Evolutionary conservation across 2,329 filamentous ascomycete genomes (phyloP).

Genomic region (Hypoxylon sp.): DNA sequence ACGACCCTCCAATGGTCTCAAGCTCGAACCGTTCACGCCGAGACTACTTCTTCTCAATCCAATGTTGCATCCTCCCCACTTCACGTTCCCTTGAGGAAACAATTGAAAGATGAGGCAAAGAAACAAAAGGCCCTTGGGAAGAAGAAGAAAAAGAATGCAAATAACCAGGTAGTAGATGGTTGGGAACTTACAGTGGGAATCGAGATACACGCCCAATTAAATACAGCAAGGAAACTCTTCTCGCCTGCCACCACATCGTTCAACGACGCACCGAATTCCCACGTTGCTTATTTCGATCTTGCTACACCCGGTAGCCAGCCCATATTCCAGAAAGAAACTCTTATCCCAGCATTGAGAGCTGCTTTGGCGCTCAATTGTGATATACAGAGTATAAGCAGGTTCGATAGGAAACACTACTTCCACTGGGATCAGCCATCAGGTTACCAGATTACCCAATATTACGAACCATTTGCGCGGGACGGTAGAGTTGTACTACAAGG

Average conservation of each 20-base stretch:
- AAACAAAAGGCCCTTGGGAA: conserved; percentile 62
- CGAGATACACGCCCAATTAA: conserved; percentile 96
- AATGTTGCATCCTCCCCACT: conserved; percentile 42
- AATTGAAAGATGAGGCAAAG: conserved; percentile 77
- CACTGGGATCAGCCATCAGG: conserved; percentile 98
- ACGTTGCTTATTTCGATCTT: conserved; percentile 89
- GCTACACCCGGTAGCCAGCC: conserved; percentile 93
- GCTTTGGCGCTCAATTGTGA: conserved; percentile 87
- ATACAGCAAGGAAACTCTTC: conserved; percentile 90
- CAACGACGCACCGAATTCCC: conserved; percentile 82
- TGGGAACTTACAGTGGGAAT: conserved; percentile 98
- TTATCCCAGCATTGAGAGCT: conserved; percentile 91
- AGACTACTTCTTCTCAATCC: conserved; percentile 47
- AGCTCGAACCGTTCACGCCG: conserved; percentile 54
- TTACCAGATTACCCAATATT: conserved; percentile 98
- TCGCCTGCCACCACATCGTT: conserved; percentile 78
- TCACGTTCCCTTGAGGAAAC: conserved; percentile 74
- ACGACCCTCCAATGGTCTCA: conserved; percentile 27
- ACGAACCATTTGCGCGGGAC: conserved; percentile 78
- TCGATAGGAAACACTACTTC: conserved; percentile 98
- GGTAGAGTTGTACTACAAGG: conserved; percentile 79
- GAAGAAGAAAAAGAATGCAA: conserved; percentile 62
- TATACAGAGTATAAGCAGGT: conserved; percentile 82
- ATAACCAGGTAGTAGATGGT: conserved; percentile 69
- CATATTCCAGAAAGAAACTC: conserved; percentile 82